These are phyloP conservation scores for Phialemoniopsis sp. DNA, from an alignment of 2,329 filamentous ascomycete species.

Conservation along the genomic window DNA sequence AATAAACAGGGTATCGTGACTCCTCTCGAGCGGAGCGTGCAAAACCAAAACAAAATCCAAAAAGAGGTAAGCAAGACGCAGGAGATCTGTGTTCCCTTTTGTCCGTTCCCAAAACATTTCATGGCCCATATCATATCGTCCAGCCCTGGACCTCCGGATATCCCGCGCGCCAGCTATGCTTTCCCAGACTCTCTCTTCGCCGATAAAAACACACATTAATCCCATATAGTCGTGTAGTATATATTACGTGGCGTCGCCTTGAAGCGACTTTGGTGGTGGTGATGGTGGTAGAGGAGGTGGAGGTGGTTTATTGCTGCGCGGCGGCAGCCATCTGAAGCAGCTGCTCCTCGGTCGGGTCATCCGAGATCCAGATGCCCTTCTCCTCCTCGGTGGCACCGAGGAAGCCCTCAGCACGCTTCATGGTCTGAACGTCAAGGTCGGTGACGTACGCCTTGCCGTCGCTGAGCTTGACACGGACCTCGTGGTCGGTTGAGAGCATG, in stretches of 20 bases:
- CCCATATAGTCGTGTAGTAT: too few species aligned
- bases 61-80: neutral
- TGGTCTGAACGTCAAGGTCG: constrained; percentile 85
- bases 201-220: too few species aligned
- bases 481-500: constrained; percentile 94
- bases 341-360: constrained; percentile 63
- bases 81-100: too few species aligned
- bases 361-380: constrained; percentile 78
- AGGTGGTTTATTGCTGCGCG: constrained; percentile 8
- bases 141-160: too few species aligned
- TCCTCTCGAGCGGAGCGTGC: constrained; percentile 1
- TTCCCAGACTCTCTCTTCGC: too few species aligned
- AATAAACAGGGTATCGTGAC: constrained; percentile 18
- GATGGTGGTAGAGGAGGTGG: too few species aligned
- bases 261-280: neutral
- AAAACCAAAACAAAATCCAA: constrained; percentile 1
- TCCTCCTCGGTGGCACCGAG: constrained; percentile 77
- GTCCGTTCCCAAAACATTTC: too few species aligned
- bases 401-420: constrained; percentile 84
- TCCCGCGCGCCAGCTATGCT: too few species aligned
- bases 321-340: constrained; percentile 45
- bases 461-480: constrained; percentile 79
- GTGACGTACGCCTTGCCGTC: constrained; percentile 81
- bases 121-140: too few species aligned
- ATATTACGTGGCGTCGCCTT: too few species aligned